A percentile compares a stretch with the other conserved stretches of the same genome.
phyloP scores from a whole-genome alignment of 805 yeast genomes.

The Candida loeiensis region DNA sequence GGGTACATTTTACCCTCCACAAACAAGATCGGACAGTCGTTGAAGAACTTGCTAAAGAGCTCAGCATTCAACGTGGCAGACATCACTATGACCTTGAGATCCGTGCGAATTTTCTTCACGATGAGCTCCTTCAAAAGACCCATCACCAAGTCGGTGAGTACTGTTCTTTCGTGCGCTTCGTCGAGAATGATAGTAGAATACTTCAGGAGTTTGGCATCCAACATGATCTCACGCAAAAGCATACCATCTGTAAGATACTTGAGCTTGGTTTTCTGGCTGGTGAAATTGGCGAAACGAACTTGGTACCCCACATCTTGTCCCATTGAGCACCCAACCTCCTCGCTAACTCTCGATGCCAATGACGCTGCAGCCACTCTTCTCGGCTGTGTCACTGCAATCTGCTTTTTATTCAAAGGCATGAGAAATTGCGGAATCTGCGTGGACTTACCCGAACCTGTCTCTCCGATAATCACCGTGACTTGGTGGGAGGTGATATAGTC shows the following conservation, averaged over 20 bases:
- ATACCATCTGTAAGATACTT: conserved; percentile 96
- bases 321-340: conserved; percentile 71
- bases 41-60: conserved; percentile 73
- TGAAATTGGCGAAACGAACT: conserved; percentile 81
- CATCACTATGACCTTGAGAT: conserved; percentile 77
- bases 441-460: conserved; percentile 97
- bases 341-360: conserved; percentile 87
- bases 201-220: conserved; percentile 57
- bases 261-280: conserved; percentile 57
- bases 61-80: conserved; percentile 96
- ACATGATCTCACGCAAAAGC: conserved; percentile 87
- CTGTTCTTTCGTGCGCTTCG: conserved; percentile 97
- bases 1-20: conserved; percentile 90
- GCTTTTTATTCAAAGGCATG: conserved; percentile 49
- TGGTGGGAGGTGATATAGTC: conserved; percentile 51
- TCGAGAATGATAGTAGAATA: conserved; percentile 82
- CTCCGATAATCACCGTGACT: conserved; percentile 86
- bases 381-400: conserved; percentile 93
- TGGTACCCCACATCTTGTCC: conserved; percentile 90
- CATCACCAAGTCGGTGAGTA: conserved; percentile 81
- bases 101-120: conserved; percentile 44
- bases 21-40: conserved; percentile 74
- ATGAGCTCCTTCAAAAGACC: conserved; percentile 80
- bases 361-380: conserved; percentile 97
- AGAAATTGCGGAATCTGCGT: conserved; percentile 94